Base-by-base conservation (phyloP, 163 green algal species). In the Chlamydomonas reinhardtii region DNA sequence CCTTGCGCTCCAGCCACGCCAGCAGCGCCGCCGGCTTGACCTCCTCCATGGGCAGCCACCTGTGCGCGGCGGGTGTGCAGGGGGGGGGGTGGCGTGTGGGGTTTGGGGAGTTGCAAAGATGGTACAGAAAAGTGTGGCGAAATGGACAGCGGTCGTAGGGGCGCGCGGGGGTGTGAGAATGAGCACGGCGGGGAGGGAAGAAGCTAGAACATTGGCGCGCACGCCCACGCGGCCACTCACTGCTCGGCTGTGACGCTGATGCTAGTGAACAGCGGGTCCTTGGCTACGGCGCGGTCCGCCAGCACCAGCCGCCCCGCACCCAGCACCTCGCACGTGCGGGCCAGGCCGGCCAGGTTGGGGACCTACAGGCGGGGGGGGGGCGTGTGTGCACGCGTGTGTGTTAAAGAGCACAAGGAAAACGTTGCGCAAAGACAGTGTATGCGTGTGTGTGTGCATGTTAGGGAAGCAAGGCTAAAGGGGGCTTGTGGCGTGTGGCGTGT, bases 311-410 rank as follows among this genome's bases (percentile, higher is more conserved):
- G 83, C 2, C 82, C 76, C 20, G 92, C 91, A 4, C 88, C 77
- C 64, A 94, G 83, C 52, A 92, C 84, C 88, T 99, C 97, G 76
- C 96, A 98, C 2, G 96, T 99, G 52, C 97, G 92, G 0, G 97
- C 92, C 66, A 99, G 90, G 20, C 97, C 97, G 1, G 94, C 97
- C 62, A 99, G 93, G 89, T 99, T 99, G 70, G 97, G 96, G 16
- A 96, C 27, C 62, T 70, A 34, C 5, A 29, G 62, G 8, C 19
- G 62, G 62, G 62, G 62, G 12, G 24, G 62, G 25, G 62, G 62
- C 12, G 62, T 8, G 62, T 22, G 62, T 14, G 62, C 8, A 2
- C 2, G 56, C 11, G 56, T 2, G 6, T 65, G 56, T n/a, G 56
- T 9, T 65, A 16, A 54, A 6, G 8, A 54, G 43, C 43, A 6